Percentiles rank a stretch among this genome's conserved stretches.
phyloP scores from a whole-genome alignment of 257 asterid species.

The Datura wrightii region DNA sequence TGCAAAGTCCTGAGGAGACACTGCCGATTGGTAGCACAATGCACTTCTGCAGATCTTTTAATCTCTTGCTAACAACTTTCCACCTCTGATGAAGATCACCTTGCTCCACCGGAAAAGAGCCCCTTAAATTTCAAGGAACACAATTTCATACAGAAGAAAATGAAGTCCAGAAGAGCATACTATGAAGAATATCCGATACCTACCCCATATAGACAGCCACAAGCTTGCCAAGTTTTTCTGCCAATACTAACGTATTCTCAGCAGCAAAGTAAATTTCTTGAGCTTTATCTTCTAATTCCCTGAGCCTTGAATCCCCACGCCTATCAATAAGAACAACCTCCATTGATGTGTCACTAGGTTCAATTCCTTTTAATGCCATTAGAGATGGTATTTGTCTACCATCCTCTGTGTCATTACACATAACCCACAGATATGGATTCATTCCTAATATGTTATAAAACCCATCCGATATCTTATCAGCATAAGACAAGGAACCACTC shows the following conservation, averaged over 20 bases:
- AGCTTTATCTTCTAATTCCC: slow-evolving; percentile 95
- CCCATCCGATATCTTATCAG: slow-evolving; percentile 86
- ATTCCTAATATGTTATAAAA: slow-evolving; percentile 89
- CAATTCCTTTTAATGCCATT: slow-evolving; percentile 67
- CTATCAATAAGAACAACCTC: slow-evolving; percentile 89
- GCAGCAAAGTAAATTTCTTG: slow-evolving; percentile 83
- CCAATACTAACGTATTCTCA: slow-evolving; percentile 68
- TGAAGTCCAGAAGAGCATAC: slow-evolving; percentile 20
- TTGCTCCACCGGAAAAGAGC: slow-evolving; percentile 85
- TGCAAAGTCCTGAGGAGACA: slow-evolving; percentile 88
- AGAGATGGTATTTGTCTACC: slow-evolving; percentile 78
- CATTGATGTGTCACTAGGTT: slow-evolving; percentile 66
- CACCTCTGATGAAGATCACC: slow-evolving; percentile 82
- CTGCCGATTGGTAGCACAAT: slow-evolving; percentile 84
- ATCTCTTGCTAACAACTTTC: slow-evolving; percentile 65
- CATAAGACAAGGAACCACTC: slow-evolving; percentile 86
- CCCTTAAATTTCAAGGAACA: slow-evolving; percentile 66
- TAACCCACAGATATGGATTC: slow-evolving; percentile 88
- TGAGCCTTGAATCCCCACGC: slow-evolving; percentile 76
- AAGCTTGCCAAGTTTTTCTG: slow-evolving; percentile 88
- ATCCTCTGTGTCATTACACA: slow-evolving; percentile 84
- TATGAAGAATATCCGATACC: slow-evolving; percentile 31
- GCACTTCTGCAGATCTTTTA: slow-evolving; percentile 71
- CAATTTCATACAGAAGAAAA: slow-evolving; percentile 33
- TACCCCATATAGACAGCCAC: slow-evolving; percentile 96